Conservation (phyloP, 2,329 filamentous ascomycete species). For the Magnaporthiopsis incrustans region DNA sequence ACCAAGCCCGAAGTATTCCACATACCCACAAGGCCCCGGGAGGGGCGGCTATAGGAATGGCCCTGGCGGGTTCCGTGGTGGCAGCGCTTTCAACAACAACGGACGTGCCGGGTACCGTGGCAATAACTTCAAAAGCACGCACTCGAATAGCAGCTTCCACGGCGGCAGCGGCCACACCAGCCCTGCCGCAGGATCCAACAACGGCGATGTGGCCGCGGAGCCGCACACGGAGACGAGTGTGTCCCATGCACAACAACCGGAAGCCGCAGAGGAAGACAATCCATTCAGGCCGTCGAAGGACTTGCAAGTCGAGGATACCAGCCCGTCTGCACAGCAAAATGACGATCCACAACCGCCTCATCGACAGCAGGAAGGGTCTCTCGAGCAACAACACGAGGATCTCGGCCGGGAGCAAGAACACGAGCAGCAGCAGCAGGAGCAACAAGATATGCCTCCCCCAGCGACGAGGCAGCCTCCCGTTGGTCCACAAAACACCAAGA, state of each 20-base stretch:
- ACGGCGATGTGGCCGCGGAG: conserved; percentile 5
- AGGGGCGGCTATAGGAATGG: conserved; percentile 40
- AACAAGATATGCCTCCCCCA: conserved; percentile 44
- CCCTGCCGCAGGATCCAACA: conserved; percentile 10
- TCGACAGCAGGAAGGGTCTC: conserved; percentile 37
- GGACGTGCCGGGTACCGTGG: conserved; percentile 48
- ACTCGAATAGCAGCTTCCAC: conserved; percentile 40
- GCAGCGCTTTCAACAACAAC: conserved; percentile 42
- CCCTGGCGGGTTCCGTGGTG: conserved; percentile 45
- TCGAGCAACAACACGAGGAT: neutral
- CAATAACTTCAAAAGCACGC: conserved; percentile 56
- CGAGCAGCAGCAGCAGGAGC: neutral
- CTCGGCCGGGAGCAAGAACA: neutral
- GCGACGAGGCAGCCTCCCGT: conserved; percentile 43
- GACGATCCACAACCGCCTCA: conserved; percentile 22
- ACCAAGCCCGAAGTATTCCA: conserved; percentile 47
- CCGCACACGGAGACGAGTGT: conserved; percentile 6
- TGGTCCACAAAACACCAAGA: conserved; percentile 58
- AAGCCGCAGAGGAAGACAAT: conserved; percentile 38
- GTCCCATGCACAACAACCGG: neutral
- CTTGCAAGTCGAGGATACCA: conserved; percentile 55
- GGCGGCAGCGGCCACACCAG: conserved; percentile 21
- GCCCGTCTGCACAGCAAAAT: conserved; percentile 32
- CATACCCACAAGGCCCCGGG: conserved; percentile 38
- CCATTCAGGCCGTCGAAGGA: conserved; percentile 58